These are phyloP conservation scores for Penicillium brevicompactum DNA, from an alignment of 2,329 filamentous ascomycete species.

Conservation along the genomic window DNA sequence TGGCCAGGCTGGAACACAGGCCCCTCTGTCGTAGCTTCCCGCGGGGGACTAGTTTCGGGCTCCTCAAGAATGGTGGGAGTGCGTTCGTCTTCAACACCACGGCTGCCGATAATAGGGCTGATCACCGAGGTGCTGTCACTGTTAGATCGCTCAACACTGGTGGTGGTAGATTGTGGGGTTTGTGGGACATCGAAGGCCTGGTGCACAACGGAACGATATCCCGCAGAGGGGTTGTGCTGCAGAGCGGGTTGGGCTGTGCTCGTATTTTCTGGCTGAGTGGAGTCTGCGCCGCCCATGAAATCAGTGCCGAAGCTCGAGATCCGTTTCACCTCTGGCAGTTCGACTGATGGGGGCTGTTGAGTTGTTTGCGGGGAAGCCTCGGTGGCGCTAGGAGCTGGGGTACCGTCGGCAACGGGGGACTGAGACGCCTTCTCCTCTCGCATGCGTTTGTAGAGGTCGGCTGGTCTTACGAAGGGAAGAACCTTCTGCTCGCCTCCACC, in stretches of 20 bases:
- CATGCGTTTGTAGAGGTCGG: slow-evolving; percentile 75
- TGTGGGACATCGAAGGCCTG: slow-evolving; percentile 65
- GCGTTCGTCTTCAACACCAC: slow-evolving; percentile 41
- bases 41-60: slow-evolving; percentile 36
- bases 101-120: slow-evolving; percentile 63
- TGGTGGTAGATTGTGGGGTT: slow-evolving; percentile 56
- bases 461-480: slow-evolving; percentile 68
- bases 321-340: slow-evolving; percentile 47
- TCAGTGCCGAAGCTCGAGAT: slow-evolving; percentile 43
- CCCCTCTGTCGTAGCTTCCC: slow-evolving; percentile 22
- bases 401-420: not conserved
- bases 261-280: slow-evolving; percentile 15
- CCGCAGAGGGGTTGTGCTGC: slow-evolving; percentile 56
- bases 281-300: slow-evolving; percentile 22
- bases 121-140: slow-evolving; percentile 65
- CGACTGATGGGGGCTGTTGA: slow-evolving; percentile 20
- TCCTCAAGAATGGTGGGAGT: slow-evolving; percentile 62
- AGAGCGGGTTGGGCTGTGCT: slow-evolving; percentile 32
- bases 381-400: not conserved
- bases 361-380: slow-evolving; percentile 4
- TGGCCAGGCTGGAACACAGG: slow-evolving; percentile 55
- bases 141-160: slow-evolving; percentile 59
- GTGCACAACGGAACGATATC: slow-evolving; percentile 63
- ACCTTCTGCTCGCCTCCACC: slow-evolving; percentile 46
- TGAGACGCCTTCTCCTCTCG: slow-evolving; percentile 59